These are phyloP conservation scores for Cercophora samala DNA, from an alignment of 495 filamentous ascomycete species.

Conservation along the genomic window DNA sequence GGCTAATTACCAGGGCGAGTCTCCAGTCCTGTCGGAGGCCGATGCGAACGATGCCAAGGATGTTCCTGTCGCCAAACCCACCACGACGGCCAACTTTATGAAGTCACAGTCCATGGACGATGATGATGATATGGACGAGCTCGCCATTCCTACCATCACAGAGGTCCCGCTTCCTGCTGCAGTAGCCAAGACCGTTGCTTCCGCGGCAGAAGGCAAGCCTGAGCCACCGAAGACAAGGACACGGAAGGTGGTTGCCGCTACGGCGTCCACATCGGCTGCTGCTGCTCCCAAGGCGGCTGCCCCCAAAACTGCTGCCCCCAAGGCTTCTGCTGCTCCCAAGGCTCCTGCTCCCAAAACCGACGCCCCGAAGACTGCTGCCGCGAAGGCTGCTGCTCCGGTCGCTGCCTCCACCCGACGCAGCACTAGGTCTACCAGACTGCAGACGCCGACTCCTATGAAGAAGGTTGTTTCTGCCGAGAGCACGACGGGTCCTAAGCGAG, in stretches of 20 bases:
- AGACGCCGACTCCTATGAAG: slow-evolving; percentile 9
- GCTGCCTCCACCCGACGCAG: slow-evolving; percentile 1
- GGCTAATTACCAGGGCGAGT: slow-evolving; percentile 27
- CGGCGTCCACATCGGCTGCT: neutral
- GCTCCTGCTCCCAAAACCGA: neutral
- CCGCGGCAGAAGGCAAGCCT: neutral
- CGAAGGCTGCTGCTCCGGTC: neutral
- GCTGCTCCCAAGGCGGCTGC: neutral
- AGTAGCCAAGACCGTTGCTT: neutral
- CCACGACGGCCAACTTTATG: neutral
- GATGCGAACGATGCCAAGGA: slow-evolving; percentile 6
- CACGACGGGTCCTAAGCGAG: neutral
- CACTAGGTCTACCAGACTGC: slow-evolving; percentile 5
- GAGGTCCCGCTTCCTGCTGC: slow-evolving; percentile 1
- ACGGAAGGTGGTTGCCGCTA: neutral
- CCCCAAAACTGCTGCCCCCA: neutral
- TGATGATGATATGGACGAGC: slow-evolving; percentile 10
- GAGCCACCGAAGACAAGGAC: neutral
- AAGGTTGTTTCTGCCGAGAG: slow-evolving; percentile 9
- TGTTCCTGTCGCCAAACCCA: slow-evolving; percentile 2
- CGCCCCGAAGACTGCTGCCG: neutral
- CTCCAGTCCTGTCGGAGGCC: slow-evolving; percentile 1
- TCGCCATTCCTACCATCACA: slow-evolving; percentile 7
- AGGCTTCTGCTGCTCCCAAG: neutral
- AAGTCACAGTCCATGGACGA: neutral